phyloP scores from a whole-genome alignment of 345 rosid species.

The Salix udensis region DNA sequence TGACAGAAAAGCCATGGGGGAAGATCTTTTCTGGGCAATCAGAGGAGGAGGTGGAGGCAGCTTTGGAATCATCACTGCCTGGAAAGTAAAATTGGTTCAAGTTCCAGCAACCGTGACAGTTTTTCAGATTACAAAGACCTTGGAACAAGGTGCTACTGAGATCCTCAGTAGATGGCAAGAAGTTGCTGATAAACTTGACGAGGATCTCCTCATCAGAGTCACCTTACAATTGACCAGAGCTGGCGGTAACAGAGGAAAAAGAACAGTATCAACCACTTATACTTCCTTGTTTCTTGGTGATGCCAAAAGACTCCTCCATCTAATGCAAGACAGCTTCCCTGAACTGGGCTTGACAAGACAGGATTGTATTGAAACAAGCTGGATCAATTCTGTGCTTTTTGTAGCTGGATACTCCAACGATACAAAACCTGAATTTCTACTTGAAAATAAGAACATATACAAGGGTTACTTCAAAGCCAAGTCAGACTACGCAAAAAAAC shows the following conservation, averaged over 20 bases:
- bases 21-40: not conserved
- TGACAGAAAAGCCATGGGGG: conserved; percentile 30
- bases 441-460: conserved; percentile 10
- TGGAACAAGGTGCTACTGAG: conserved; percentile 11
- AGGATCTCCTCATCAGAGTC: conserved; percentile 14
- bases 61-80: not conserved
- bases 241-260: not conserved
- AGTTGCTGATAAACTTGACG: conserved; percentile 10
- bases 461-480: conserved; percentile 32
- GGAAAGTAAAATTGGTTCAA: conserved; percentile 21
- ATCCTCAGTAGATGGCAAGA: conserved; percentile 6
- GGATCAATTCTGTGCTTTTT: conserved; percentile 21
- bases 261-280: conserved; percentile 13
- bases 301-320: conserved; percentile 19
- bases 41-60: not conserved
- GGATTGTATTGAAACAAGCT: conserved; percentile 31
- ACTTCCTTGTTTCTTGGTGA: conserved; percentile 23
- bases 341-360: conserved; percentile 26
- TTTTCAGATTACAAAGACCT: conserved; percentile 7
- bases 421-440: conserved; percentile 23
- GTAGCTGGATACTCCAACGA: conserved; percentile 14
- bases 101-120: conserved; percentile 15
- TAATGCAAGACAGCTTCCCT: conserved; percentile 28
- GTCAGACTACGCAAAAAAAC: conserved; percentile 28
- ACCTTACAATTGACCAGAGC: not conserved